Percentiles rank a stretch among this genome's conserved stretches.
Evolutionary conservation across 495 filamentous ascomycete species (phyloP).

Genomic region (Glutinoglossum americanum): DNA sequence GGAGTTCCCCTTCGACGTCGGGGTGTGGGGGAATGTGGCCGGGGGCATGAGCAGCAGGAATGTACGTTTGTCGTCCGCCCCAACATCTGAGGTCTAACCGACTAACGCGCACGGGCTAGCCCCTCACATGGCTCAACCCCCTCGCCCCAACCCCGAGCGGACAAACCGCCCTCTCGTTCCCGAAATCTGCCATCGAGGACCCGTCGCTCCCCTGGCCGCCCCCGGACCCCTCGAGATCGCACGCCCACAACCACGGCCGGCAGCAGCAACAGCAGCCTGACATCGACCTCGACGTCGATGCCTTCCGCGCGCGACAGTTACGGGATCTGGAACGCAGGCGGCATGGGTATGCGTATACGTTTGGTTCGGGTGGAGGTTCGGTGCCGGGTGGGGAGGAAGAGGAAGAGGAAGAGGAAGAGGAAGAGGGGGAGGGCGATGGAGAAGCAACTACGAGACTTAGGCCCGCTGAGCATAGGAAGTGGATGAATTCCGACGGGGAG

Average conservation of each 20-base stretch:
- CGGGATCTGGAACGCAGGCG: slow-evolving; percentile 32
- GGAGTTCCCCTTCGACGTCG: slow-evolving; percentile 86
- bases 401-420: slow-evolving; percentile 14
- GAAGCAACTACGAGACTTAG: too few relatives aligned
- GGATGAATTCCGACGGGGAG: slow-evolving; percentile 76
- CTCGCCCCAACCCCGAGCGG: slow-evolving; percentile 32
- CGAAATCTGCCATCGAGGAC: slow-evolving; percentile 73
- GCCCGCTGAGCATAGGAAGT: slow-evolving; percentile 31
- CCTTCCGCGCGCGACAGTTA: slow-evolving; percentile 34
- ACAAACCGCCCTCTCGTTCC: slow-evolving; percentile 40
- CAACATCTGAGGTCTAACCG: not conserved
- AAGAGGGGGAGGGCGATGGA: slow-evolving; percentile 1
- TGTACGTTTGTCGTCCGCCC: not conserved
- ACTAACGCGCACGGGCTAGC: slow-evolving; percentile 1
- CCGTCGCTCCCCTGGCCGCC: slow-evolving; percentile 56
- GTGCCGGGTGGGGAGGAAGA: slow-evolving; percentile 18
- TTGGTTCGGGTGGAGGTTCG: too few relatives aligned
- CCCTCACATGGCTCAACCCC: slow-evolving; percentile 42
- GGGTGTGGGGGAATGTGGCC: slow-evolving; percentile 56
- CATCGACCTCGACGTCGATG: slow-evolving; percentile 24
- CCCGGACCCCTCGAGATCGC: too few relatives aligned
- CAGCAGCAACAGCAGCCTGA: not conserved
- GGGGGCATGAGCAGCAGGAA: slow-evolving; percentile 49
- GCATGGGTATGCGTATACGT: too few relatives aligned
- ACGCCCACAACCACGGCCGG: too few relatives aligned